A percentile compares a stretch with the other conserved stretches of the same genome.
These are phyloP conservation scores for Pseudocercospora fijiensis DNA, from an alignment of 2,329 filamentous ascomycete genomes.

Conservation along the genomic window DNA sequence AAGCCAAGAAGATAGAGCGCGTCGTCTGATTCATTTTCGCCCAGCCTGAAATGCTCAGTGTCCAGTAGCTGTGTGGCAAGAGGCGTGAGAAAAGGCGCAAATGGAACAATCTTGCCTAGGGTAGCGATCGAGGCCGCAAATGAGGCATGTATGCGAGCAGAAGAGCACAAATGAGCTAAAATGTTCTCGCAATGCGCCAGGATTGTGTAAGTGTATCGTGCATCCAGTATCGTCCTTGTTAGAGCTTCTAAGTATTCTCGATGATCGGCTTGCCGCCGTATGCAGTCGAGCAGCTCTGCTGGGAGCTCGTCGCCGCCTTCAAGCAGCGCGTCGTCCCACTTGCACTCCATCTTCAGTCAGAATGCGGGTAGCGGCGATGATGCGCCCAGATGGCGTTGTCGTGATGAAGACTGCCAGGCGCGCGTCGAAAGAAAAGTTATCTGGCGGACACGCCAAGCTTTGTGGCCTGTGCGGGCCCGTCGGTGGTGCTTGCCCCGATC, in stretches of 20 bases:
- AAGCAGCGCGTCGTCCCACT: conserved; percentile 34
- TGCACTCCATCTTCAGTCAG: conserved; percentile 31
- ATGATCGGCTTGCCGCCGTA: conserved; percentile 60
- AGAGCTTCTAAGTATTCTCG: conserved; percentile 70
- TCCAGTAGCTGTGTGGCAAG: conserved; percentile 29
- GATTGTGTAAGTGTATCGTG: conserved; percentile 68
- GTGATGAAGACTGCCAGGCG: not conserved
- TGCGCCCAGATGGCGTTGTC: not conserved
- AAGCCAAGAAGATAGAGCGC: conserved; percentile 59
- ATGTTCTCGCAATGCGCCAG: conserved; percentile 72
- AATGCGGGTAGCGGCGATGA: not conserved
- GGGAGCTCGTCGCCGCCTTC: conserved; percentile 55
- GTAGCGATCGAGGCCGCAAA: conserved; percentile 55
- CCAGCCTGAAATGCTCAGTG: conserved; percentile 23
- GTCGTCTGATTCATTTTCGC: conserved; percentile 23
- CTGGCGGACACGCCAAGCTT: not conserved
- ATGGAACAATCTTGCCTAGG: conserved; percentile 76
- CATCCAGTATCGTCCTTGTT: conserved; percentile 66
- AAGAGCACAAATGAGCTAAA: conserved; percentile 77
- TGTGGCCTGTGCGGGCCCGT: not conserved
- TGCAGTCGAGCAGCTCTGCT: conserved; percentile 65
- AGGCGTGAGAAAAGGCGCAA: conserved; percentile 71
- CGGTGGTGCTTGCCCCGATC: not conserved
- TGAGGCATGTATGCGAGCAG: conserved; percentile 44
- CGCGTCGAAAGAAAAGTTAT: conserved; percentile 12